These are phyloP conservation scores for Citrus inodora DNA, from an alignment of 345 rosid genomes.

Conservation along the genomic window DNA sequence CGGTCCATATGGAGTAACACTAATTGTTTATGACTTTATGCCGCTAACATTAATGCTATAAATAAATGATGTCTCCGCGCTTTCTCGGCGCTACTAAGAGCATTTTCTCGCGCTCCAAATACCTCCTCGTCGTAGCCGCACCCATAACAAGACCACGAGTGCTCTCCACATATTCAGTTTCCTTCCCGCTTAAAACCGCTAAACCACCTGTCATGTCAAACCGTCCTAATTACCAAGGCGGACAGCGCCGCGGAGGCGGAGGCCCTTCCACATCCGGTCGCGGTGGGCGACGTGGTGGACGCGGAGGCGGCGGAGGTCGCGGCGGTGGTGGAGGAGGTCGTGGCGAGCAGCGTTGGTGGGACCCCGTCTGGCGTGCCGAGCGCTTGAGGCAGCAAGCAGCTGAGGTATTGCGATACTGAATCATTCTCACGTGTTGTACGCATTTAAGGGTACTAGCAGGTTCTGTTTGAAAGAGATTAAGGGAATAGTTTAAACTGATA, in stretches of 20 bases:
- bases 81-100: background rate
- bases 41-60: background rate
- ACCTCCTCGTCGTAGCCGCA: background rate
- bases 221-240: conserved; percentile 61
- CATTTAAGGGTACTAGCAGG: background rate
- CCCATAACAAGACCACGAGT: background rate
- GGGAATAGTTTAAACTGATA: background rate
- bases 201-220: conserved; percentile 38
- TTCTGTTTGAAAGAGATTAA: too few relatives aligned
- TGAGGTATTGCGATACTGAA: conserved; percentile 41
- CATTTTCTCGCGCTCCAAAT: conserved; percentile 6
- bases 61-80: conserved; percentile 14
- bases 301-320: conserved; percentile 35
- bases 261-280: conserved; percentile 35
- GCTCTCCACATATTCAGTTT: conserved; percentile 17
- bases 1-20: background rate
- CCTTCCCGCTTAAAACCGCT: conserved; percentile 6
- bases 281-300: conserved; percentile 45
- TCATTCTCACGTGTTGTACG: background rate
- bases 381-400: conserved; percentile 71
- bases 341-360: conserved; percentile 99
- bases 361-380: conserved; percentile 97
- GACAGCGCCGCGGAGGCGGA: conserved; percentile 42
- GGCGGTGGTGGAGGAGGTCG: conserved; percentile 52
- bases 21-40: background rate